A percentile compares a stretch with the other conserved stretches of the same genome.
Evolutionary conservation across 2,329 filamentous ascomycete species (phyloP).

Genomic region (Cyphellophora attinorum): DNA sequence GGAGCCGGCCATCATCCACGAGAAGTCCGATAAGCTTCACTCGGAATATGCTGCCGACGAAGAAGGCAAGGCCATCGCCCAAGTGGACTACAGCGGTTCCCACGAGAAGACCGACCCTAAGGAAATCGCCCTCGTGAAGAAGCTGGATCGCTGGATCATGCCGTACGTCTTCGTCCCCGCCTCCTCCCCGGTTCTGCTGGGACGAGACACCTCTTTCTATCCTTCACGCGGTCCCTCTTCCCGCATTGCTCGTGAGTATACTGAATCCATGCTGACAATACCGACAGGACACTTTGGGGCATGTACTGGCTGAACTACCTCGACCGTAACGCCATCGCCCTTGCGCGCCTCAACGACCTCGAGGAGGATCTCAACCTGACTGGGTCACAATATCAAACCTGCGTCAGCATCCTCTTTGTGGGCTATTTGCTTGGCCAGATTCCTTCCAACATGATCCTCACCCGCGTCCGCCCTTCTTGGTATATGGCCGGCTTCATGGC

Average conservation of each 20-base stretch:
- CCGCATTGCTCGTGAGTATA: too few relatives aligned
- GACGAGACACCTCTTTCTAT: too few relatives aligned
- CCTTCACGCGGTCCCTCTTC: too few relatives aligned
- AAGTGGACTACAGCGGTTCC: slow-evolving; percentile 29
- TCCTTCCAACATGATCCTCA: slow-evolving; percentile 20
- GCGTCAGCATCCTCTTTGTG: slow-evolving; percentile 23
- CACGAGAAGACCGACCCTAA: slow-evolving; percentile 28
- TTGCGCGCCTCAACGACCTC: slow-evolving; percentile 21
- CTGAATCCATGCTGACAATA: too few relatives aligned
- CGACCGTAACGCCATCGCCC: slow-evolving; percentile 24
- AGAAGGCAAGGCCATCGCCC: slow-evolving; percentile 7
- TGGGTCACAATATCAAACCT: slow-evolving; percentile 22
- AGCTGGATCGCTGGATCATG: slow-evolving; percentile 29
- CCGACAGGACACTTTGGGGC: too few relatives aligned
- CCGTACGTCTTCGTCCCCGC: too few relatives aligned
- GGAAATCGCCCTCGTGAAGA: slow-evolving; percentile 28
- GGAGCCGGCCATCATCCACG: not conserved
- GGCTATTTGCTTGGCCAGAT: slow-evolving; percentile 22
- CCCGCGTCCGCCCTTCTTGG: slow-evolving; percentile 19
- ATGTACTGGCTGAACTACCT: slow-evolving; percentile 24
- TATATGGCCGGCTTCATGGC: slow-evolving; percentile 21
- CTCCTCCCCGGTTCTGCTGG: too few relatives aligned
- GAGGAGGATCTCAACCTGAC: slow-evolving; percentile 20
- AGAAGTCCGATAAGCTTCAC: not conserved
- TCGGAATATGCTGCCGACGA: slow-evolving; percentile 4